Base-by-base conservation (phyloP, 2,329 filamentous ascomycete species). In the Tolypocladium cylindrosporum region DNA sequence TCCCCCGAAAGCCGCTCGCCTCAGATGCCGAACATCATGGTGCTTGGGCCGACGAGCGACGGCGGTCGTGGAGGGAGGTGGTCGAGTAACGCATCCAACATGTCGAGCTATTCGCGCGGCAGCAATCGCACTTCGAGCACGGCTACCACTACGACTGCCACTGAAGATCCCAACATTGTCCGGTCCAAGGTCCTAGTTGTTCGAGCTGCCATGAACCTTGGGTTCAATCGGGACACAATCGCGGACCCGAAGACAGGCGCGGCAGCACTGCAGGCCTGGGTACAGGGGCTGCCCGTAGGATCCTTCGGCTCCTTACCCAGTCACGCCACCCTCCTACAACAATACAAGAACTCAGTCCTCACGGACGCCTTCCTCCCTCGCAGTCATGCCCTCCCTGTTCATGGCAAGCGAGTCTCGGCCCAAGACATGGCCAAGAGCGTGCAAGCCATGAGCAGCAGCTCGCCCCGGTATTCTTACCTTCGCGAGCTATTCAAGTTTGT, bases 201-300 rank as follows among this genome's bases (percentile, higher is more conserved):
- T 45, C 91, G 91, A 69, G 91, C 92, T 1, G 92, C 91, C 31
- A 86, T 93, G 75, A 92, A 93, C 67, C 83, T 88, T 3, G 91
- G 91, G 13, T 96, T 88, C 73, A 81, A 83, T 59, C 87, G 89
- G 10, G 79, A 84, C 24, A 68, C 75, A 2, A 75, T 78, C 14
- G 67, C 72, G 13, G 71, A 75, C 10, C 74, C 76, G 39, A 77
- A 73, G 63, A 72, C 71, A 54, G 78, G 72, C 63, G 77, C 77
- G 3, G 74, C 77, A 14, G 81, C 82, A 1, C 75, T 97, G 2
- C 87, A 90, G 36, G 78, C 82, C 1, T 96, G 94, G 67, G 86
- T 93, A 54, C 88, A 91, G 66, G 79, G 82, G 13, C 78, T 96
- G 5, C 88, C 89, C 0, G 79, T 84, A 0, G 89, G 88, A 21